phyloP scores from a whole-genome alignment of 2,329 filamentous ascomycete genomes.

The Zopfia rhizophila region DNA sequence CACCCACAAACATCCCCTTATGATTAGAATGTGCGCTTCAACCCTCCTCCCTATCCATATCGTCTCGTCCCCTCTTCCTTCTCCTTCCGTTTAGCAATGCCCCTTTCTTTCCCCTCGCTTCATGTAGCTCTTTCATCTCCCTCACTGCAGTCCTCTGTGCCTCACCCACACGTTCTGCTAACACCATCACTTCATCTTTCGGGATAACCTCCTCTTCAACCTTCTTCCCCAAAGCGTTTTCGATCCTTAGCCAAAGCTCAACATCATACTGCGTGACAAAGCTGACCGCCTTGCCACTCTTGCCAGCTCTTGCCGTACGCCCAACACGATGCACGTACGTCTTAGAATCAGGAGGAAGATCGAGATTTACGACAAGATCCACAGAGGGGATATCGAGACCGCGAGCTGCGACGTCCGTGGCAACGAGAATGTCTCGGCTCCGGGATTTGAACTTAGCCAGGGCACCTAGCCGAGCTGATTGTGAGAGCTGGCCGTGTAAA shows the following conservation, averaged over 20 bases:
- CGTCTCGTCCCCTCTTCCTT: conserved; percentile 64
- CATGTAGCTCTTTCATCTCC: conserved; percentile 83
- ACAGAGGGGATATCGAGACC: conserved; percentile 95
- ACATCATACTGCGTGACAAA: conserved; percentile 90
- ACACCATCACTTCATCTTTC: conserved; percentile 87
- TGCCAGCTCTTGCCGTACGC: conserved; percentile 86
- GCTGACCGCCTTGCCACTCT: conserved; percentile 81
- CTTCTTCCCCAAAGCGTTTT: conserved; percentile 82
- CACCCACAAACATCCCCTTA: too few species aligned
- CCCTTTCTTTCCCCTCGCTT: conserved; percentile 67
- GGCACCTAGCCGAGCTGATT: conserved; percentile 85
- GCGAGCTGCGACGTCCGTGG: conserved; percentile 92
- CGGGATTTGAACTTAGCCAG: conserved; percentile 89
- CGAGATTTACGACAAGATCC: conserved; percentile 86
- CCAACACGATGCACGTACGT: conserved; percentile 93
- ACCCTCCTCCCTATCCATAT: conserved; percentile 82
- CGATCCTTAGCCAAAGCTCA: conserved; percentile 82
- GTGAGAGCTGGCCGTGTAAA: conserved; percentile 89
- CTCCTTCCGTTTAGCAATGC: conserved; percentile 57
- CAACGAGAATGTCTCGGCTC: conserved; percentile 86
- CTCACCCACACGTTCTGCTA: conserved; percentile 80
- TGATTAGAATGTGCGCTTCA: too few species aligned
- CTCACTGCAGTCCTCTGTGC: conserved; percentile 81
- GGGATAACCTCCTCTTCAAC: conserved; percentile 74
- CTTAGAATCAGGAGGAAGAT: conserved; percentile 84